These are phyloP conservation scores for Salix udensis DNA, from an alignment of 345 rosid species.

Conservation along the genomic window DNA sequence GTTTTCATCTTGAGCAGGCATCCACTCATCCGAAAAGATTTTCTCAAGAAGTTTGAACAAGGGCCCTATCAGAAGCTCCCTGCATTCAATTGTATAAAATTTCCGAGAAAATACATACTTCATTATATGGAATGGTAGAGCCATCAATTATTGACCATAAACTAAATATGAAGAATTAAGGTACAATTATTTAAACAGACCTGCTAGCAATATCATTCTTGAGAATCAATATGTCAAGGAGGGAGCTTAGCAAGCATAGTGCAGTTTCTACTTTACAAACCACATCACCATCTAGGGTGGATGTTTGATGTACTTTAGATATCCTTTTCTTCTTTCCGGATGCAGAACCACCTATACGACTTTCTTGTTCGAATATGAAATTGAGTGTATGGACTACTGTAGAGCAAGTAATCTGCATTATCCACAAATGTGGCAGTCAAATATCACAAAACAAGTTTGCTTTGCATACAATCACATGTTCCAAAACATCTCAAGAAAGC, in stretches of 20 bases:
- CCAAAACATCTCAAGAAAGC: neutral
- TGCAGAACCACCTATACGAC: constrained; percentile 25
- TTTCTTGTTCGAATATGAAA: constrained; percentile 40
- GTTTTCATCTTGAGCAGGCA: constrained; percentile 31
- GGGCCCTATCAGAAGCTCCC: constrained; percentile 69
- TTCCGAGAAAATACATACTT: neutral
- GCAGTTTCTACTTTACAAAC: constrained; percentile 42
- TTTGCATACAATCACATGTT: neutral
- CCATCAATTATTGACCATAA: constrained; percentile 4
- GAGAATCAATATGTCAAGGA: constrained; percentile 70
- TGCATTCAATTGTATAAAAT: constrained; percentile 18
- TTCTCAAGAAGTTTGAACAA: constrained; percentile 68
- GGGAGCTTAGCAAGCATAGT: constrained; percentile 51
- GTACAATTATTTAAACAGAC: constrained; percentile 32
- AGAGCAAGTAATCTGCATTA: constrained; percentile 61
- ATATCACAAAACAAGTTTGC: neutral
- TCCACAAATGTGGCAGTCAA: constrained; percentile 7
- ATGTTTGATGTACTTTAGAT: constrained; percentile 25
- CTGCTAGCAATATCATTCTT: constrained; percentile 77
- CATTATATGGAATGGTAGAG: constrained; percentile 11
- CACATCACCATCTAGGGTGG: constrained; percentile 23
- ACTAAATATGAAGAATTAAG: constrained; percentile 1
- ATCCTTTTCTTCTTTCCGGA: constrained; percentile 59
- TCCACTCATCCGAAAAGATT: constrained; percentile 49
- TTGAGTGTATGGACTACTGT: constrained; percentile 52